phyloP scores from a whole-genome alignment of 257 asterid genomes.

The Henckelia pumila region DNA sequence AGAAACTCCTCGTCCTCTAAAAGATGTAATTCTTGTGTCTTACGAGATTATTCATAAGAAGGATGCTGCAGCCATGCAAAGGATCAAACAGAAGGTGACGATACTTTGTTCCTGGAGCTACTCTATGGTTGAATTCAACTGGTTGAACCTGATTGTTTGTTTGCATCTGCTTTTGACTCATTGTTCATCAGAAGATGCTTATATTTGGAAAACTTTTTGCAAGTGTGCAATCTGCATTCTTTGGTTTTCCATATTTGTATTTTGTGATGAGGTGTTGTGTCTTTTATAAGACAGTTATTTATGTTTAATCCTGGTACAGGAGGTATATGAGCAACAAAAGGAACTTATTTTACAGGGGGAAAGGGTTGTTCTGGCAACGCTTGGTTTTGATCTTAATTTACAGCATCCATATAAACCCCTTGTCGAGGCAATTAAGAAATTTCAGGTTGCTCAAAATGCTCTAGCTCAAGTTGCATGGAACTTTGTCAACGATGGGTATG shows the following conservation, averaged over 20 bases:
- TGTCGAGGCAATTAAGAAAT: conserved; percentile 86
- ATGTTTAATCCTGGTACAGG: conserved; percentile 51
- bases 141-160: conserved; percentile 15
- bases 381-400: conserved; percentile 80
- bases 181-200: neutral
- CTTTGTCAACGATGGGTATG: conserved; percentile 98
- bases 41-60: conserved; percentile 87
- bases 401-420: conserved; percentile 95
- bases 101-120: conserved; percentile 16
- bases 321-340: conserved; percentile 87
- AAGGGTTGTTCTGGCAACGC: conserved; percentile 89
- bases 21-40: conserved; percentile 86
- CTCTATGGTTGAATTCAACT: conserved; percentile 8
- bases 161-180: neutral
- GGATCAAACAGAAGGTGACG: conserved; percentile 85
- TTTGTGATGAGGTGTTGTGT: neutral
- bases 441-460: conserved; percentile 89
- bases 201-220: neutral
- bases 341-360: conserved; percentile 79
- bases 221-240: too few relatives aligned
- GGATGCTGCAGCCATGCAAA: conserved; percentile 68
- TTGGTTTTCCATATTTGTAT: neutral
- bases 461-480: conserved; percentile 99
- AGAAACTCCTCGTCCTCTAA: conserved; percentile 96
- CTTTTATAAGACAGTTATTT: neutral